Conservation (phyloP, 2,329 filamentous ascomycete species). For the Aspergillus alliaceus region DNA sequence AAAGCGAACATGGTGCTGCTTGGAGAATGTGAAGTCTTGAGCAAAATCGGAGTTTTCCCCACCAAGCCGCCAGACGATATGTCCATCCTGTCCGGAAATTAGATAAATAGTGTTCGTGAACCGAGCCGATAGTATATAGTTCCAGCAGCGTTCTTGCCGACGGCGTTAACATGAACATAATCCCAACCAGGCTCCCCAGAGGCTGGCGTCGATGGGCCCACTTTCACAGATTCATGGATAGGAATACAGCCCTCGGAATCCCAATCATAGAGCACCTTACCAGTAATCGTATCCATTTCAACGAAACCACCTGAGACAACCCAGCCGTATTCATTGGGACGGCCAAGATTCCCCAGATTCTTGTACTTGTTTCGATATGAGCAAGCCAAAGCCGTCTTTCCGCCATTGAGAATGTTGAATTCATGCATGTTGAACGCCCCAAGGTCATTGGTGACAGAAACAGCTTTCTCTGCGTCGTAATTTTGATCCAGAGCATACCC, state of each 20-base stretch:
- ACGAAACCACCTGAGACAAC: conserved; percentile 37
- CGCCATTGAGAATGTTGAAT: conserved; percentile 39
- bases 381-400: conserved; percentile 34
- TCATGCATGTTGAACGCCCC: conserved; percentile 43
- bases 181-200: conserved; percentile 29
- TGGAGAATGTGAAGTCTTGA: conserved; percentile 36
- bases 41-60: conserved; percentile 33
- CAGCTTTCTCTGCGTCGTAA: conserved; percentile 45
- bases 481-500: conserved; percentile 50
- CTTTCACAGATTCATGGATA: conserved; percentile 2
- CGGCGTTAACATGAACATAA: conserved; percentile 42
- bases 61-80: conserved; percentile 42
- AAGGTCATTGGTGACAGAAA: conserved; percentile 26
- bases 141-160: conserved; percentile 42
- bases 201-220: not conserved
- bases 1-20: conserved; percentile 40
- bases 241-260: conserved; percentile 32
- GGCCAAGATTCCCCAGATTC: conserved; percentile 30
- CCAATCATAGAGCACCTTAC: conserved; percentile 39
- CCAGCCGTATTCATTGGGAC: conserved; percentile 32
- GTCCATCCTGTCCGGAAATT: conserved; percentile 37
- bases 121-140: conserved; percentile 42
- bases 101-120: conserved; percentile 41
- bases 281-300: conserved; percentile 39
- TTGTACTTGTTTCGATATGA: conserved; percentile 23